phyloP scores from a whole-genome alignment of 106 monocot species.

The Hemerocallis citrina region DNA sequence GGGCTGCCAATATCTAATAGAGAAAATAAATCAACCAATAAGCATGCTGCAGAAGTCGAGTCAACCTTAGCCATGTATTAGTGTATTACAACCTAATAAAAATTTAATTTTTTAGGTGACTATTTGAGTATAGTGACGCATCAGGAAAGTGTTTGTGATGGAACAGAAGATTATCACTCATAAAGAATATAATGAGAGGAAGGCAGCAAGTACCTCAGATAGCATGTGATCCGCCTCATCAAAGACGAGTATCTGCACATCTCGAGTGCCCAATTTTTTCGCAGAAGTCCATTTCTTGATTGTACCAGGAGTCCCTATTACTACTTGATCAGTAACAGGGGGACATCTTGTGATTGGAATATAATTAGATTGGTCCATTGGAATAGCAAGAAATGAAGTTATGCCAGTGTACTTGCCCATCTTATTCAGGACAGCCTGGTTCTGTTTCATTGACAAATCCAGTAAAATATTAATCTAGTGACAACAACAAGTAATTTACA shows the following conservation, averaged over 20 bases:
- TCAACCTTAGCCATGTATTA: too few relatives aligned
- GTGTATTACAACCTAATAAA: too few relatives aligned
- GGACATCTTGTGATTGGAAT: constrained; percentile 44
- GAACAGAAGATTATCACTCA: too few relatives aligned
- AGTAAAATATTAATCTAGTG: not conserved
- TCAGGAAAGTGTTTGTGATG: too few relatives aligned
- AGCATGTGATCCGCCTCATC: constrained; percentile 98
- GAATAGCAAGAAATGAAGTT: constrained; percentile 76
- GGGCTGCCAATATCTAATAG: too few relatives aligned
- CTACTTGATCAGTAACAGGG: constrained; percentile 80
- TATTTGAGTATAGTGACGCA: too few relatives aligned
- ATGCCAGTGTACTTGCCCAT: constrained; percentile 92
- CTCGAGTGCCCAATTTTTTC: constrained; percentile 57
- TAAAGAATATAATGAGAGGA: not conserved
- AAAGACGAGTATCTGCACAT: constrained; percentile 84
- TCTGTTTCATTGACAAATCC: constrained; percentile 25
- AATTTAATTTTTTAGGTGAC: too few relatives aligned
- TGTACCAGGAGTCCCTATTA: constrained; percentile 94
- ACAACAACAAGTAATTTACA: not conserved
- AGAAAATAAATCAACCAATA: not conserved
- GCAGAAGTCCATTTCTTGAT: constrained; percentile 75
- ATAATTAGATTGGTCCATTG: constrained; percentile 48
- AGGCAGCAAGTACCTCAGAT: constrained; percentile 43
- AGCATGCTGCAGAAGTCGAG: too few relatives aligned
- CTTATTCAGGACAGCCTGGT: constrained; percentile 68